Evolutionary conservation across 1,284 basidiomycete genomes (phyloP).

Genomic region (Apiotrichum brassicae): DNA sequence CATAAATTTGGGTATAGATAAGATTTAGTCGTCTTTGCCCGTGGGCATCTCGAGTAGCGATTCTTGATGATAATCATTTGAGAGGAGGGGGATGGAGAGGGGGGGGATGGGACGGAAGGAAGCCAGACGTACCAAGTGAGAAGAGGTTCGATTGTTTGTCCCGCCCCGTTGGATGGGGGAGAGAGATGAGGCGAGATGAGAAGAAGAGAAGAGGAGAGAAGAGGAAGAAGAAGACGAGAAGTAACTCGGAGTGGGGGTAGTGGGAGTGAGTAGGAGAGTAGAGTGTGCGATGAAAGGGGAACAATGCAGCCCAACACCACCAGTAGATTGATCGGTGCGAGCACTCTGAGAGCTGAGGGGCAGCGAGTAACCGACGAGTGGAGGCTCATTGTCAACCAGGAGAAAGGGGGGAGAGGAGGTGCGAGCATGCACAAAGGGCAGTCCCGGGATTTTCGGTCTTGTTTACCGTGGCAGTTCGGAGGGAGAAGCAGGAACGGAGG

Average conservation of each 20-base stretch:
- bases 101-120: too few species aligned
- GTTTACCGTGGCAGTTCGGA: too few species aligned
- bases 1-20: slow-evolving; percentile 46
- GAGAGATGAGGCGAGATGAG: background rate
- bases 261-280: background rate
- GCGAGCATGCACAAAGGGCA: background rate
- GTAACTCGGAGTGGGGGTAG: background rate
- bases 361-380: too few species aligned
- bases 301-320: too few species aligned
- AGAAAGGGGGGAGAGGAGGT: background rate
- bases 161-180: slow-evolving; percentile 31
- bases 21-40: slow-evolving; percentile 39
- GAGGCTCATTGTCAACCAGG: too few species aligned
- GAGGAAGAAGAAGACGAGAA: too few species aligned
- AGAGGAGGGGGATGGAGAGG: slow-evolving; percentile 1
- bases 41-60: slow-evolving; percentile 45
- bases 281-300: too few species aligned
- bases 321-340: too few species aligned
- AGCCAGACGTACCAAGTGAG: too few species aligned
- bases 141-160: slow-evolving; percentile 47
- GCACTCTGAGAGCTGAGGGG: too few species aligned
- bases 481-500: too few species aligned
- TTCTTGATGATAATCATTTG: slow-evolving; percentile 44
- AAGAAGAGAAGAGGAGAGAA: slow-evolving; percentile 1
- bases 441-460: too few species aligned